A percentile compares a stretch with the other conserved stretches of the same genome.
Conservation (phyloP, 306 rosid species). For the Cyclanthera cordifolia region DNA sequence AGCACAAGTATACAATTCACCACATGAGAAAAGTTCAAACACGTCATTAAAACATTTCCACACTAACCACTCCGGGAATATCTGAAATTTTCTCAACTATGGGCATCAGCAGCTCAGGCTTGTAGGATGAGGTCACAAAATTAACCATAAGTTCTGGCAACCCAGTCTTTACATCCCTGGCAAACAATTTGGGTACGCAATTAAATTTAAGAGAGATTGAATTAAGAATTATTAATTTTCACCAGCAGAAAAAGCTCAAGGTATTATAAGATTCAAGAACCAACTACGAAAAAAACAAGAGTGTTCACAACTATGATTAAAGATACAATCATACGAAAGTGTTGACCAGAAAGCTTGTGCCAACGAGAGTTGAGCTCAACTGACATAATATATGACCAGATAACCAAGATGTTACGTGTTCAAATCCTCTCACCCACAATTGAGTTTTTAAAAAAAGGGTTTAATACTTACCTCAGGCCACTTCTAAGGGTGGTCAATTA, state of each 20-base stretch:
- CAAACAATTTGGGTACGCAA: constrained; percentile 11
- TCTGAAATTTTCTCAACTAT: constrained; percentile 52
- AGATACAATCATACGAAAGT: neutral
- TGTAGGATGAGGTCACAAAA: constrained; percentile 83
- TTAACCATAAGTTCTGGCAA: constrained; percentile 84
- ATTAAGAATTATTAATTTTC: neutral
- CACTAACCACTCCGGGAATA: constrained; percentile 88
- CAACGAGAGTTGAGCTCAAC: too few species aligned
- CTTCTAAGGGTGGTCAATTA: neutral
- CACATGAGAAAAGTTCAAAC: too few species aligned
- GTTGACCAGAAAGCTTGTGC: neutral
- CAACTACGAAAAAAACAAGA: neutral
- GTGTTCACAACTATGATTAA: neutral
- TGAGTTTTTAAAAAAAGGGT: too few species aligned
- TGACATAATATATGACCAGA: too few species aligned
- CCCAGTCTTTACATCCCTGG: constrained; percentile 57
- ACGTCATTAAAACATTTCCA: neutral
- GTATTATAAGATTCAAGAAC: neutral
- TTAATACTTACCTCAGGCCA: neutral
- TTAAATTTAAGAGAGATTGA: neutral
- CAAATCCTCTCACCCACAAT: too few species aligned
- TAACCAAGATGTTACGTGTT: too few species aligned
- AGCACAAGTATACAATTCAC: too few species aligned
- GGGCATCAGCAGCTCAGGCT: constrained; percentile 60
- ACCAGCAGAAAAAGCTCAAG: neutral